These are phyloP conservation scores for Hypericum perforatum DNA, from an alignment of 345 rosid species.

Conservation along the genomic window DNA sequence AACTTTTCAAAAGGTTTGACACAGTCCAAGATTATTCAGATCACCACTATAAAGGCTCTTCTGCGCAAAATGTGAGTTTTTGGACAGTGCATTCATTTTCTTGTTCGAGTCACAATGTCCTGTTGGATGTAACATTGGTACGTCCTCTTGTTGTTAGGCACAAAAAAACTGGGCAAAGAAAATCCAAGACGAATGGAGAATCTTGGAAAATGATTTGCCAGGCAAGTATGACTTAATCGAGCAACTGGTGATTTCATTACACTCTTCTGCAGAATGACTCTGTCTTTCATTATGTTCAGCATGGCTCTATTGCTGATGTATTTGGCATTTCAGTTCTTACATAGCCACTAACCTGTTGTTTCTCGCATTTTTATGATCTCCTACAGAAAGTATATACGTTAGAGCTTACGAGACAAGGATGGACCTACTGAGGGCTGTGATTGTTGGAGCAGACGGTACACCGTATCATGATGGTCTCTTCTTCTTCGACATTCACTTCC, in stretches of 20 bases:
- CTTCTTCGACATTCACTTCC: constrained; percentile 85
- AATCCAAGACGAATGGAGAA: constrained; percentile 87
- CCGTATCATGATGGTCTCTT: constrained; percentile 95
- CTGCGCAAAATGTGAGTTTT: constrained; percentile 43
- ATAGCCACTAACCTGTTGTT: constrained; percentile 5
- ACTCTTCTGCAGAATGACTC: no score
- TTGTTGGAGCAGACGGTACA: constrained; percentile 86
- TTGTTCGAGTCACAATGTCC: neutral
- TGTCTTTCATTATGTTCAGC: no score
- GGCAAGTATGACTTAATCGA: constrained; percentile 31
- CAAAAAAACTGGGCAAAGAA: constrained; percentile 57
- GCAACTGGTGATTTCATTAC: no score
- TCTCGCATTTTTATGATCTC: constrained; percentile 7
- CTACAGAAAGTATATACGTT: constrained; percentile 66
- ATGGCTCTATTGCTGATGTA: no score
- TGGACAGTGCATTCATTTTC: constrained; percentile 5
- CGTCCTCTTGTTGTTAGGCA: constrained; percentile 30
- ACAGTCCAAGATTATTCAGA: constrained; percentile 64
- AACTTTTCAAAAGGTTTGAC: constrained; percentile 67
- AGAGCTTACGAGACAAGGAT: constrained; percentile 87
- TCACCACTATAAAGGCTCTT: constrained; percentile 40
- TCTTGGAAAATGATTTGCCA: constrained; percentile 79
- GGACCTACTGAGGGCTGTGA: constrained; percentile 91
- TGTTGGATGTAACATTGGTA: neutral
- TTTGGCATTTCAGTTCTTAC: neutral